phyloP scores from a whole-genome alignment of 2,329 filamentous ascomycete species.

The Sporothrix brasiliensis region DNA sequence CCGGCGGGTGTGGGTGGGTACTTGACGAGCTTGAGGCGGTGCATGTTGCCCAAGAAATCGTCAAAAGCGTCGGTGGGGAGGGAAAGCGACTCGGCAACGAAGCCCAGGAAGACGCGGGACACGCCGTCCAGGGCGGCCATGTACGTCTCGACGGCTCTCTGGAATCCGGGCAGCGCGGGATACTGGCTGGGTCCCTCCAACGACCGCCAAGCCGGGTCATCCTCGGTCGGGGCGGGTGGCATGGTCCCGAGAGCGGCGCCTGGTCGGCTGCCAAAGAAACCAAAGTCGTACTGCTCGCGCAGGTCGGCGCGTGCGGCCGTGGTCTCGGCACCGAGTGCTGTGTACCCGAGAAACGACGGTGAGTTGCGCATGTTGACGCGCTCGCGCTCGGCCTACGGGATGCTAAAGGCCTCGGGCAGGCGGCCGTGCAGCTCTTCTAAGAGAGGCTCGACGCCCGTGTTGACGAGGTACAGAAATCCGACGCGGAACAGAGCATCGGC shows the following conservation, averaged over 20 bases:
- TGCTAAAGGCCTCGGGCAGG: conserved; percentile 50
- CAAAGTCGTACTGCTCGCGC: conserved; percentile 62
- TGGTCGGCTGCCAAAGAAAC: conserved; percentile 22
- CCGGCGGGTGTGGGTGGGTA: conserved; percentile 48
- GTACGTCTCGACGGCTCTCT: conserved; percentile 50
- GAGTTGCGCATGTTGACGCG: conserved; percentile 54
- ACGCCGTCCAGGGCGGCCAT: conserved; percentile 55
- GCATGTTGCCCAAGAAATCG: conserved; percentile 58
- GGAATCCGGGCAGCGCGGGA: conserved; percentile 39
- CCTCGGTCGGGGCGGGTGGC: background rate
- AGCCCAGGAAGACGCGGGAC: conserved; percentile 56
- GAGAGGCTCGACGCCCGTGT: conserved; percentile 50
- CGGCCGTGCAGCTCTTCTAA: conserved; percentile 46
- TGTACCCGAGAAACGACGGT: conserved; percentile 64
- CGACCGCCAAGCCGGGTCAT: conserved; percentile 44
- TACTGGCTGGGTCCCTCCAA: conserved; percentile 53
- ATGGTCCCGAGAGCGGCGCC: background rate
- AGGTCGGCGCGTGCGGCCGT: conserved; percentile 57
- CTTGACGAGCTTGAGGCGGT: conserved; percentile 61
- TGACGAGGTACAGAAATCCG: conserved; percentile 57
- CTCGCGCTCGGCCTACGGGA: conserved; percentile 46
- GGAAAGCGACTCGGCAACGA: conserved; percentile 59
- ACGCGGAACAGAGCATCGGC: conserved; percentile 53
- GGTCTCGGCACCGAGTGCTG: conserved; percentile 57
- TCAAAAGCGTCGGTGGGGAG: conserved; percentile 55